Base-by-base conservation (phyloP, 1,284 basidiomycete species). In the Taiwanofungus camphoratus region DNA sequence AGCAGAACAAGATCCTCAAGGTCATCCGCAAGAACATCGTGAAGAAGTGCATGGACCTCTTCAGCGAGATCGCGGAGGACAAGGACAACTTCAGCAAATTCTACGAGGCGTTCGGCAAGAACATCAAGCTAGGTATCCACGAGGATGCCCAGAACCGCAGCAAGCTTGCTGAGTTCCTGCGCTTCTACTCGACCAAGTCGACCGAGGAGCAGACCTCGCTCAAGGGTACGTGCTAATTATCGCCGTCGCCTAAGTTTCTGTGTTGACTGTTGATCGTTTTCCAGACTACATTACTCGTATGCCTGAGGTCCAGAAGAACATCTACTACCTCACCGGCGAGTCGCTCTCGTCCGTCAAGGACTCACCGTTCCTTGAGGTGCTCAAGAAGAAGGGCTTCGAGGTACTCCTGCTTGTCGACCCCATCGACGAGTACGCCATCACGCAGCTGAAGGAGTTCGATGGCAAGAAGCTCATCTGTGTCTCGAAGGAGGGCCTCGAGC, bases 1-100 rank as follows among this genome's bases (percentile, higher is more conserved):
- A 99, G 71, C 96, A 99, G 70, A 99, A 98, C 85, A 99, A 99
- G 87, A 99, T 99, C 57, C 85, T 99, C 62, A 99, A 99, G 82
- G 93, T 95, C 68, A 95, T 96, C 68, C 89, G 92, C 67, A 92
- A 93, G 80, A 93, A 93, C 76, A 80, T 99, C 50, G 95, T 99
- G 70, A 99, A 95, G 85, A 98, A 98, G 79, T 88, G 89, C 63
- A 69, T 99, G 65, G 96, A 99, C 65, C 74, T 98, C 64, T 83
- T 99, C 77, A 76, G 70, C 57, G 96, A 99, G 78, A 95, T 99
- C 51, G 86, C 93, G 42, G 96, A 99, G 79, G 95, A 99, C 82
- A 99, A 98, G 82, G 96, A 99, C 72, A 96, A 94, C 82, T 99
- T 95, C 67, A 71, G 67, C 71, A 97, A 97, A 77, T 96, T 98